Evolutionary conservation across 192 early-diverging fungal genomes (phyloP).

Genomic region (Coemansia aciculifera): DNA sequence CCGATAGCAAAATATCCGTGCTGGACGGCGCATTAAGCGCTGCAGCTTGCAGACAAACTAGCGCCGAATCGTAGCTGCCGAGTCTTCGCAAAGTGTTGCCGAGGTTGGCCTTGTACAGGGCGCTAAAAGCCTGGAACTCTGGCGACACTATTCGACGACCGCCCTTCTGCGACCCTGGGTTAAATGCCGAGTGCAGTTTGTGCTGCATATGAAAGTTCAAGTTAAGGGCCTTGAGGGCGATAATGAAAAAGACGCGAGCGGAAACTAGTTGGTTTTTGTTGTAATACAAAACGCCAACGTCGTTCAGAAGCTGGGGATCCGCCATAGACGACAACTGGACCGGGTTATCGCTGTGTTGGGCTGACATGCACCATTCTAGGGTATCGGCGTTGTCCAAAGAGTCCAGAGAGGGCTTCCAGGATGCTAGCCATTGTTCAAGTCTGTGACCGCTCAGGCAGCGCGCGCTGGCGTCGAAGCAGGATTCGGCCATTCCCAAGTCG

Average conservation of each 20-base stretch:
- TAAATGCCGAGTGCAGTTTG: conserved; percentile 18
- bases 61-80: conserved; percentile 20
- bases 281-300: conserved; percentile 46
- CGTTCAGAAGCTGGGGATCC: conserved; percentile 50
- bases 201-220: conserved; percentile 24
- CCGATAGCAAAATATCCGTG: conserved; percentile 29
- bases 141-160: conserved; percentile 3
- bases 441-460: conserved; percentile 36
- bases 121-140: conserved; percentile 30
- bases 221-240: conserved; percentile 18
- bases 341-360: background rate
- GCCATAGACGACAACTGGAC: conserved; percentile 16
- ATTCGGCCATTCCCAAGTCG: conserved; percentile 48
- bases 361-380: conserved; percentile 21
- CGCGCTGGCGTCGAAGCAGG: conserved; percentile 52
- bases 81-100: conserved; percentile 37
- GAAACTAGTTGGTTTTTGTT: conserved; percentile 13
- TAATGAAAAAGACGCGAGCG: conserved; percentile 30
- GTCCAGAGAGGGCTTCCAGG: conserved; percentile 28
- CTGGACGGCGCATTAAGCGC: conserved; percentile 26
- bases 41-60: conserved; percentile 27
- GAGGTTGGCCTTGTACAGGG: conserved; percentile 39
- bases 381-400: conserved; percentile 6
- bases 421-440: conserved; percentile 23
- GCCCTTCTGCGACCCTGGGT: background rate